Evolutionary conservation across 108 stramenopile species (phyloP).

Genomic region (Fragilaria radians): DNA sequence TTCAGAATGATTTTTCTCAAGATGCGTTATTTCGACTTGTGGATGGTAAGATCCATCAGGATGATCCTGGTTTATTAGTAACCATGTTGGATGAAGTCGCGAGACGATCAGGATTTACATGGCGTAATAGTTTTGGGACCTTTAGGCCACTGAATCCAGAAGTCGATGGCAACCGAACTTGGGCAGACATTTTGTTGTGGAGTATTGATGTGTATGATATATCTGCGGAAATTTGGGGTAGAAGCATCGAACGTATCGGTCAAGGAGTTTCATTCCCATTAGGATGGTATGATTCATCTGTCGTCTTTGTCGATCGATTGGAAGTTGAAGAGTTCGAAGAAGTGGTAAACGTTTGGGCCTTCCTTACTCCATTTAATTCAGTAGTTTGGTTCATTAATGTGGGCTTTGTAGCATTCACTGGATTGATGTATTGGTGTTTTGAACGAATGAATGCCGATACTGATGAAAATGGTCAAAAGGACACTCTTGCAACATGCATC

Average conservation of each 20-base stretch:
- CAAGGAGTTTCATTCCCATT: constrained; percentile 20
- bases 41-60: background rate
- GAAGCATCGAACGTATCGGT: constrained; percentile 12
- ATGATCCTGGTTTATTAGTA: constrained; percentile 14
- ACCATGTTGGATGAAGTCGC: constrained; percentile 34
- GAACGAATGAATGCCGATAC: constrained; percentile 8
- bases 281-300: constrained; percentile 20
- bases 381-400: no score
- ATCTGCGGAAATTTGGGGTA: constrained; percentile 7
- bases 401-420: no score
- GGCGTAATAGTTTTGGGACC: constrained; percentile 18
- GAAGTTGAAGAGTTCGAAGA: background rate
- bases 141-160: background rate
- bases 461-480: background rate
- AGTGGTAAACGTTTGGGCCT: constrained; percentile 3
- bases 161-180: constrained; percentile 1
- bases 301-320: constrained; percentile 21
- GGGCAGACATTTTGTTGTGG: constrained; percentile 26
- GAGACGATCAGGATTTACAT: constrained; percentile 27
- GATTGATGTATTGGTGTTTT: constrained; percentile 15
- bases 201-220: constrained; percentile 23
- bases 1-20: no score
- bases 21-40: no score
- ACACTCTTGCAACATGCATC: no score
- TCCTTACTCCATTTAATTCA: constrained; percentile 13